A percentile compares a stretch with the other conserved stretches of the same genome.
These are phyloP conservation scores for Pyrrhoderma lamaoense DNA, from an alignment of 1,284 basidiomycete genomes.

Conservation along the genomic window DNA sequence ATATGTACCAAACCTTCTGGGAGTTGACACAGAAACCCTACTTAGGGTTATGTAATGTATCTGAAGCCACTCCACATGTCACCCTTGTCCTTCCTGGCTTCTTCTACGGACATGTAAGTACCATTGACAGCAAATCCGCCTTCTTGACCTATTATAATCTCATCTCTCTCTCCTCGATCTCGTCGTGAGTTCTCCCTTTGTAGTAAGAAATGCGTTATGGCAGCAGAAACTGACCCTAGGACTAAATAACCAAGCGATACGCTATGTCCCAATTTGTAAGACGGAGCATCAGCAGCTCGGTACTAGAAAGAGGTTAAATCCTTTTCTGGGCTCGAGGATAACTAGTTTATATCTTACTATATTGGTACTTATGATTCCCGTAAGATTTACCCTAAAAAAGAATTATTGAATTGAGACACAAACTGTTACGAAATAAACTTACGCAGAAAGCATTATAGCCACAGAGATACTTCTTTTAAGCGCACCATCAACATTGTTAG, in stretches of 20 bases:
- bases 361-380: slow-evolving; percentile 40
- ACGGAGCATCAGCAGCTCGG: slow-evolving; percentile 32
- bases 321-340: slow-evolving; percentile 18
- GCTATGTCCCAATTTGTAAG: slow-evolving; percentile 44
- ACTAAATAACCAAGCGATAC: slow-evolving; percentile 43
- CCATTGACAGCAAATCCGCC: too few species aligned
- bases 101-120: too few species aligned
- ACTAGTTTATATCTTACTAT: slow-evolving; percentile 28
- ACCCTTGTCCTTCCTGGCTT: too few species aligned
- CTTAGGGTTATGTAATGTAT: too few species aligned
- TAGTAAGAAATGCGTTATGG: slow-evolving; percentile 31
- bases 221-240: slow-evolving; percentile 37
- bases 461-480: slow-evolving; percentile 60
- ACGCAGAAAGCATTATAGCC: slow-evolving; percentile 57
- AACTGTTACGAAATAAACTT: too few species aligned
- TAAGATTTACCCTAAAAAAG: slow-evolving; percentile 33
- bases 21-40: too few species aligned
- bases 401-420: too few species aligned
- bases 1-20: too few species aligned
- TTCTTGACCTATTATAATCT: slow-evolving; percentile 29
- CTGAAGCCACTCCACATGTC: too few species aligned
- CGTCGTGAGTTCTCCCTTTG: slow-evolving; percentile 37
- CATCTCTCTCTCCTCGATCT: slow-evolving; percentile 39
- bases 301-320: slow-evolving; percentile 25
- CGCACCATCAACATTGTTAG: slow-evolving; percentile 67